Evolutionary conservation across 768 basidiomycete genomes (phyloP).

Genomic region (Russula lepida): DNA sequence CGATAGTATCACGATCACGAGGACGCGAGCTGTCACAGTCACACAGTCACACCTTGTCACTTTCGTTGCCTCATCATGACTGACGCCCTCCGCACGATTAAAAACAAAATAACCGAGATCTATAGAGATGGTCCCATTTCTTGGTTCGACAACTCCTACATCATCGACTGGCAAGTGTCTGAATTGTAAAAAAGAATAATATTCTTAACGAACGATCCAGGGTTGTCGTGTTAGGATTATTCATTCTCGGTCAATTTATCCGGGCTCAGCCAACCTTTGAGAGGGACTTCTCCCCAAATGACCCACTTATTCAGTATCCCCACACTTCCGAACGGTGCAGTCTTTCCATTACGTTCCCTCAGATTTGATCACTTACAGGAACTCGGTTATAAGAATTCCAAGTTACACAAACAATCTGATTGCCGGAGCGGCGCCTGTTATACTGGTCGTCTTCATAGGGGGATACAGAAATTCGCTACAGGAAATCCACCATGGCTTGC

Average conservation of each 20-base stretch:
- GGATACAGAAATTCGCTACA: conserved; percentile 37
- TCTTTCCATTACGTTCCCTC: background rate
- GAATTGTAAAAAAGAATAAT: background rate
- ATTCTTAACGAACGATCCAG: conserved; percentile 21
- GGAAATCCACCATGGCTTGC: conserved; percentile 49
- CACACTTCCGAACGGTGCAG: conserved; percentile 14
- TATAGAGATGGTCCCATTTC: conserved; percentile 23
- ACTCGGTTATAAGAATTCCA: conserved; percentile 35
- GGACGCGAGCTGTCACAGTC: background rate
- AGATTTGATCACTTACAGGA: background rate
- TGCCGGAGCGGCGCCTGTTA: conserved; percentile 40
- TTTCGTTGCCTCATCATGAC: conserved; percentile 2
- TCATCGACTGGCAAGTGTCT: conserved; percentile 43
- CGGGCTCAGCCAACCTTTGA: conserved; percentile 27
- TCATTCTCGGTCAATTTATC: conserved; percentile 36
- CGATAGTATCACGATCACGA: background rate
- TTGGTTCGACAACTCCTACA: conserved; percentile 36
- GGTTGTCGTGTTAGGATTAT: conserved; percentile 30
- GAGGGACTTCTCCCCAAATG: conserved; percentile 30
- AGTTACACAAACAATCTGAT: conserved; percentile 39
- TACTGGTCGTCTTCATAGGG: conserved; percentile 33
- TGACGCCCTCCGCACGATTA: background rate
- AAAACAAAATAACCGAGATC: conserved; percentile 8
- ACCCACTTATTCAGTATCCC: conserved; percentile 41
- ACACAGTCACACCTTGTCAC: background rate